Evolutionary conservation across 2,329 filamentous ascomycete species (phyloP).

Genomic region (Parascedosporium putredinis): DNA sequence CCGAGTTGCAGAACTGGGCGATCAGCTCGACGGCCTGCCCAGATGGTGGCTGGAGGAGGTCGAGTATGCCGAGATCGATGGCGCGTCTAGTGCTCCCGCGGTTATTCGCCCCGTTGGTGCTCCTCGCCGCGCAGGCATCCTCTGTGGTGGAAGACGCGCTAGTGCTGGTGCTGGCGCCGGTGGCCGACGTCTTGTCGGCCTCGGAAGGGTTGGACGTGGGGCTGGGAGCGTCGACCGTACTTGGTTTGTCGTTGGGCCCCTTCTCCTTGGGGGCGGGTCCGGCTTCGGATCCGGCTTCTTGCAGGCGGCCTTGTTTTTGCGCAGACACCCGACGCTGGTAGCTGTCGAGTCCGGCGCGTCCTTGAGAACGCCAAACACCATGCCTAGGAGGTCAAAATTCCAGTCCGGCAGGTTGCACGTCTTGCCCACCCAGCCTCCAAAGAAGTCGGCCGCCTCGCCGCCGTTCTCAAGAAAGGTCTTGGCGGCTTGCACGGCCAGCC

Average conservation of each 20-base stretch:
- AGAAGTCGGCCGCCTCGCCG: not conserved
- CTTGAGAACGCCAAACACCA: not conserved
- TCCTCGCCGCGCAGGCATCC: not conserved
- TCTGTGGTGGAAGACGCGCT: not conserved
- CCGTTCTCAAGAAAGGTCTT: not conserved
- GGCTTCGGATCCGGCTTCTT: not conserved
- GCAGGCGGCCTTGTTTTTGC: not conserved
- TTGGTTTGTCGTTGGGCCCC: not conserved
- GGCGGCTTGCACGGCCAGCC: not conserved
- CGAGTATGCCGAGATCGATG: not conserved
- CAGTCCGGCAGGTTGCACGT: not conserved
- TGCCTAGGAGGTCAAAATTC: not conserved
- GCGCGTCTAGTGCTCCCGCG: not conserved
- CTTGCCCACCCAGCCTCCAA: not conserved
- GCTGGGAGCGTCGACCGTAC: not conserved
- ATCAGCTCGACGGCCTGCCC: not conserved
- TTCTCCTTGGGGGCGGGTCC: not conserved
- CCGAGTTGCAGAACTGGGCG: not conserved
- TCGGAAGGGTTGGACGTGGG: not conserved
- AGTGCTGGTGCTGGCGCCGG: not conserved
- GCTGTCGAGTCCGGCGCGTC: not conserved
- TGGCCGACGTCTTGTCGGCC: not conserved
- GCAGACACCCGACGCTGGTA: not conserved
- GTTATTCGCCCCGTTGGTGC: not conserved
- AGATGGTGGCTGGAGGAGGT: not conserved